Evolutionary conservation across 257 asterid genomes (phyloP).

Genomic region (Pogostemon cablin): DNA sequence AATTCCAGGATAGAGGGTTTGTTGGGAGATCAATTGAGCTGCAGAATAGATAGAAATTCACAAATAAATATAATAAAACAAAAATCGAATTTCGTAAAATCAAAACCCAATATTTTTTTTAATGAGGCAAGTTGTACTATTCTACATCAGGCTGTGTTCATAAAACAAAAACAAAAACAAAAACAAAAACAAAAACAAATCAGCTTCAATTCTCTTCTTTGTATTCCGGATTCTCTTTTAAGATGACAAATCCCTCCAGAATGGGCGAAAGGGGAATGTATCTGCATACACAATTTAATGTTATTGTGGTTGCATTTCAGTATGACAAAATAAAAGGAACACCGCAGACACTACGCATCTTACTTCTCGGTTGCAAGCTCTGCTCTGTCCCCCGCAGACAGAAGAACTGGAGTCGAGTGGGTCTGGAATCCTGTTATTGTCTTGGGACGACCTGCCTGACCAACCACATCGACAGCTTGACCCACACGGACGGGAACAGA

Average conservation of each 20-base stretch:
- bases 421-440: constrained; percentile 97
- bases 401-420: constrained; percentile 92
- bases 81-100: no score
- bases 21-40: no score
- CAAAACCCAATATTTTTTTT: no score
- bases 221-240: constrained; percentile 87
- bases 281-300: constrained; percentile 41
- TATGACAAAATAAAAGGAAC: not conserved
- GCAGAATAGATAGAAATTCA: no score
- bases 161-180: not conserved
- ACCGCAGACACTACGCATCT: constrained; percentile 10
- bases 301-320: not conserved
- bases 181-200: not conserved
- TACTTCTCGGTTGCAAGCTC: constrained; percentile 98
- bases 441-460: constrained; percentile 96
- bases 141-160: not conserved
- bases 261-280: constrained; percentile 86
- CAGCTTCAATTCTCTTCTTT: constrained; percentile 60
- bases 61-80: no score
- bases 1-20: no score
- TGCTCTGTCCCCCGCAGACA: constrained; percentile 94
- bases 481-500: constrained; percentile 97
- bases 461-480: constrained; percentile 95
- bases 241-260: constrained; percentile 94
- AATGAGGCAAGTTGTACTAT: not conserved